Evolutionary conservation across 345 rosid species (phyloP).

Genomic region (Hibiscus tridactylites): DNA sequence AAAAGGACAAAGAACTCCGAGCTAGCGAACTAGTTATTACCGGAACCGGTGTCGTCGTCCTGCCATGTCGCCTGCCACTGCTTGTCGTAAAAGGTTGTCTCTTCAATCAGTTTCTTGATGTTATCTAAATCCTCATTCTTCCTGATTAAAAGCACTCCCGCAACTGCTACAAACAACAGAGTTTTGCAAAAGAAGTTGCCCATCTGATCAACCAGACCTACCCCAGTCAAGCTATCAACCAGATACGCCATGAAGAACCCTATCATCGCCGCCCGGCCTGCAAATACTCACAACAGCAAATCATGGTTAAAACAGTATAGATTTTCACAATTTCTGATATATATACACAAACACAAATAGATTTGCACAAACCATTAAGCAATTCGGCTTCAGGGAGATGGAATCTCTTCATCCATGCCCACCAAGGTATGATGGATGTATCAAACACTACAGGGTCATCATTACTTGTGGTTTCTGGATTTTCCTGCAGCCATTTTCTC

Average conservation of each 20-base stretch:
- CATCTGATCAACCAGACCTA: slow-evolving; percentile 96
- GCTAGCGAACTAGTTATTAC: slow-evolving; percentile 13
- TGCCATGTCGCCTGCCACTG: slow-evolving; percentile 97
- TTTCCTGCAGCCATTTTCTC: slow-evolving; percentile 74
- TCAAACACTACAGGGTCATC: slow-evolving; percentile 75
- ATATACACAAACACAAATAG: neutral
- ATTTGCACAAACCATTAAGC: slow-evolving; percentile 56
- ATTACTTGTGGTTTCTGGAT: slow-evolving; percentile 73
- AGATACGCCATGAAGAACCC: slow-evolving; percentile 98
- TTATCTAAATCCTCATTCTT: slow-evolving; percentile 82
- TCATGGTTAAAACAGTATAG: neutral
- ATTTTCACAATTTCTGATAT: neutral
- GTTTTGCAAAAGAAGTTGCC: slow-evolving; percentile 94
- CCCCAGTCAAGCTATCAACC: slow-evolving; percentile 91
- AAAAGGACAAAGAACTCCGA: neutral
- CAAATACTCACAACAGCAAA: slow-evolving; percentile 9
- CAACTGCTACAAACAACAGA: slow-evolving; percentile 73
- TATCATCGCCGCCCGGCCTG: slow-evolving; percentile 95
- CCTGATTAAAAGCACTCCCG: slow-evolving; percentile 65
- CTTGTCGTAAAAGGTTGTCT: slow-evolving; percentile 81
- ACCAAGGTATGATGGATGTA: slow-evolving; percentile 87
- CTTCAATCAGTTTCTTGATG: slow-evolving; percentile 64
- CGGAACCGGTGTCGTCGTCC: slow-evolving; percentile 35
- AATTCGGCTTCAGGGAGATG: slow-evolving; percentile 91
- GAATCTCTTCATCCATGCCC: slow-evolving; percentile 91